A percentile compares a stretch with the other conserved stretches of the same genome.
These are phyloP conservation scores for Myxozyma mucilagina DNA, from an alignment of 805 yeast genomes.

Conservation along the genomic window DNA sequence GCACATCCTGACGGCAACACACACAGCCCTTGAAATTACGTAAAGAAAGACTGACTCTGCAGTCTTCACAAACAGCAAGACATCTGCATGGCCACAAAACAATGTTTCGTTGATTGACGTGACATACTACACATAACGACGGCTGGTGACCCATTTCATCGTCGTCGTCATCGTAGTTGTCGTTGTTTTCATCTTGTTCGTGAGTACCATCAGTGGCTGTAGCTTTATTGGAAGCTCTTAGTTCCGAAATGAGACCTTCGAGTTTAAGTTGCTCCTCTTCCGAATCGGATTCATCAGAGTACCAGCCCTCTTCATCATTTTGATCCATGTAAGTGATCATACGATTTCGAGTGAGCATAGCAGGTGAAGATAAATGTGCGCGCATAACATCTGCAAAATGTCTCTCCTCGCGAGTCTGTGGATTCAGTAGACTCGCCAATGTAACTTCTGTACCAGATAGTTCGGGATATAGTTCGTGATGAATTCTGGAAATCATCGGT, in stretches of 20 bases:
- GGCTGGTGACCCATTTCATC: conserved; percentile 19
- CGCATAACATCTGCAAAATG: conserved; percentile 21
- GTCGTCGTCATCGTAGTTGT: conserved; percentile 10
- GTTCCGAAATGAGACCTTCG: conserved; percentile 10
- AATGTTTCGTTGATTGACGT: conserved; percentile 67
- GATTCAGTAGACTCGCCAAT: conserved; percentile 17
- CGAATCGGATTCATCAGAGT: conserved; percentile 38
- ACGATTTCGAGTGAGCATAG: conserved; percentile 23
- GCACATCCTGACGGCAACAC: conserved; percentile 76
- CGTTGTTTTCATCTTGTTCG: too few species aligned
- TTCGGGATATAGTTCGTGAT: conserved; percentile 25
- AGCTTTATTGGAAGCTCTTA: not conserved
- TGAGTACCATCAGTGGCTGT: too few species aligned
- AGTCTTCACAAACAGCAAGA: conserved; percentile 81
- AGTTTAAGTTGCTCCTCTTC: conserved; percentile 30
- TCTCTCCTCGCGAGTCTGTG: conserved; percentile 23
- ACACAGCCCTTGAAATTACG: conserved; percentile 79
- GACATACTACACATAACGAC: conserved; percentile 73
- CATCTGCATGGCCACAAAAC: conserved; percentile 94
- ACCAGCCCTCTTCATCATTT: conserved; percentile 30
- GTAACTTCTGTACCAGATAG: conserved; percentile 19
- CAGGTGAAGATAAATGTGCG: conserved; percentile 24
- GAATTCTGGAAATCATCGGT: not conserved
- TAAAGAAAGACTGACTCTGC: conserved; percentile 70
- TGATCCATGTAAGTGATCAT: conserved; percentile 10